These are phyloP conservation scores for Echinosophora koreensis DNA, from an alignment of 306 rosid genomes.

Conservation along the genomic window DNA sequence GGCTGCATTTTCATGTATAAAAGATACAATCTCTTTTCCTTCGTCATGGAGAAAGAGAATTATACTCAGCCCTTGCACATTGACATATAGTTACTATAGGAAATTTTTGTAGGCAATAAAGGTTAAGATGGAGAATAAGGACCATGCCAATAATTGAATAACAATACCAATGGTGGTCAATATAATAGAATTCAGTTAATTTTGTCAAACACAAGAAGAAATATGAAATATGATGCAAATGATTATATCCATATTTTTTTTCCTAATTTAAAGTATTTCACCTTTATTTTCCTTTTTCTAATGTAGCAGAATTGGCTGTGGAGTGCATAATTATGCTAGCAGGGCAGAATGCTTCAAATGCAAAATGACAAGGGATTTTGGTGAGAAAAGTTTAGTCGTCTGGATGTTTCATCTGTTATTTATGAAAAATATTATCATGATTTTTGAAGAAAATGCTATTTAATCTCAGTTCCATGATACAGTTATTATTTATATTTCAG, in stretches of 20 bases:
- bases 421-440: not conserved
- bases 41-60: conserved; percentile 24
- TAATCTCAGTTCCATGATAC: conserved; percentile 49
- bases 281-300: conserved; percentile 35
- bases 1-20: conserved; percentile 43
- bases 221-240: conserved; percentile 17
- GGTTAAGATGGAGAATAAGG: not conserved
- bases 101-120: conserved; percentile 14
- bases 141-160: conserved; percentile 26
- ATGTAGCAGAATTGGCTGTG: conserved; percentile 78
- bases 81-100: conserved; percentile 1
- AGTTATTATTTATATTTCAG: conserved; percentile 51
- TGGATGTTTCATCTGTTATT: not conserved
- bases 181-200: conserved; percentile 4
- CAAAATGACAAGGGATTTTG: conserved; percentile 72
- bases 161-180: not conserved
- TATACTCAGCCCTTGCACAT: conserved; percentile 15
- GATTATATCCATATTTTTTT: conserved; percentile 17
- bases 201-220: conserved; percentile 18
- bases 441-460: conserved; percentile 39
- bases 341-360: conserved; percentile 86
- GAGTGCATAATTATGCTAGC: conserved; percentile 91
- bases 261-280: conserved; percentile 21
- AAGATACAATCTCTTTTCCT: conserved; percentile 35
- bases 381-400: conserved; percentile 58